Percentiles rank a stretch among this genome's conserved stretches.
Conservation (phyloP, 257 asterid genomes). For the Phtheirospermum japonicum region DNA sequence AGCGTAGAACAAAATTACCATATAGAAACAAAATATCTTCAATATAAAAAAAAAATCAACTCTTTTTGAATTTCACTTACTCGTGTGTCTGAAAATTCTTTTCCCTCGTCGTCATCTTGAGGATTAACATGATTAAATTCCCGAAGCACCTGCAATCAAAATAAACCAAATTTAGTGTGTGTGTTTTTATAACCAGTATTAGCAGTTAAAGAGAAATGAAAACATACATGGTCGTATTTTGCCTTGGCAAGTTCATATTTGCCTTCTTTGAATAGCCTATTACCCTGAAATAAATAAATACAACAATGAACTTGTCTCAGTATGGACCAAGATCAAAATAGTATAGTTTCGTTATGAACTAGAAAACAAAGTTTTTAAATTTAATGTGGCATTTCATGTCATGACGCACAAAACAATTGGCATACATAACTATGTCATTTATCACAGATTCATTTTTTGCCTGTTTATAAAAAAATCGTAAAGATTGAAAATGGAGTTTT, state of each 20-base stretch:
- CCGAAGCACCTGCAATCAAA: slow-evolving; percentile 68
- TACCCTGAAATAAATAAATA: slow-evolving; percentile 71
- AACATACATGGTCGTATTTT: slow-evolving; percentile 77
- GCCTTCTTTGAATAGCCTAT: slow-evolving; percentile 95
- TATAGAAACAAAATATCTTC: slow-evolving; percentile 11
- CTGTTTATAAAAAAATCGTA: background rate
- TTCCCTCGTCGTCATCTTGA: slow-evolving; percentile 93
- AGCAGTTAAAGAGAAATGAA: slow-evolving; percentile 18
- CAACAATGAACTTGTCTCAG: slow-evolving; percentile 18
- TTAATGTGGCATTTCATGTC: too few relatives aligned
- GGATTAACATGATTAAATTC: slow-evolving; percentile 99
- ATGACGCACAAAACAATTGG: too few relatives aligned
- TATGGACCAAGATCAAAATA: slow-evolving; percentile 16
- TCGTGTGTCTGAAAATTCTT: slow-evolving; percentile 81
- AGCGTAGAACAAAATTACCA: slow-evolving; percentile 23
- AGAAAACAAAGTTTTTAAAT: too few relatives aligned
- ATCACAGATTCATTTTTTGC: background rate
- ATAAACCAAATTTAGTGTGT: slow-evolving; percentile 8
- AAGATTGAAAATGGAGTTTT: slow-evolving; percentile 8
- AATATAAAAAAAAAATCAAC: slow-evolving; percentile 14
- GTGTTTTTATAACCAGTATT: slow-evolving; percentile 5
- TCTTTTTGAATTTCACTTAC: slow-evolving; percentile 43
- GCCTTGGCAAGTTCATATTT: slow-evolving; percentile 95
- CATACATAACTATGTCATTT: too few relatives aligned
- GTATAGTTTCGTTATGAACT: too few relatives aligned